Percentiles rank a stretch among this genome's conserved stretches.
These are phyloP conservation scores for Volvariella surrecta DNA, from an alignment of 1,284 basidiomycete genomes.

Conservation along the genomic window DNA sequence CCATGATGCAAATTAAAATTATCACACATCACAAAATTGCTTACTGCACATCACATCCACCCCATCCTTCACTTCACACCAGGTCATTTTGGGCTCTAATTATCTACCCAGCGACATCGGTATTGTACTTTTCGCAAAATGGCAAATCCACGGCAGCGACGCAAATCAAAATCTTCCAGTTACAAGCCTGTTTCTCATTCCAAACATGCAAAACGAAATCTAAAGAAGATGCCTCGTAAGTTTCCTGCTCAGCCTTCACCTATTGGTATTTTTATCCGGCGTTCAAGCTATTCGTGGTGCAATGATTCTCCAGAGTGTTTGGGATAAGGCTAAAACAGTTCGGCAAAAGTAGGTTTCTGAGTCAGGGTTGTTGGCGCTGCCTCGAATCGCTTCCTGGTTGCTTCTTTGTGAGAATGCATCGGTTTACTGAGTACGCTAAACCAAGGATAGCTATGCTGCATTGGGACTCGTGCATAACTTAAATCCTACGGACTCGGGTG, in stretches of 20 bases:
- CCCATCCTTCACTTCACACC: too few relatives aligned
- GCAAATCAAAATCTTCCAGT: constrained; percentile 67
- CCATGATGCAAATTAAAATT: too few relatives aligned
- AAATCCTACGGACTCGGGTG: constrained; percentile 57
- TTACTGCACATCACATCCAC: too few relatives aligned
- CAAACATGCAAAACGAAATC: constrained; percentile 58
- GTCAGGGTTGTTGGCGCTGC: too few relatives aligned
- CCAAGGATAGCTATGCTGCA: constrained; percentile 56
- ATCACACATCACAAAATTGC: too few relatives aligned
- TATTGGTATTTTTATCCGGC: constrained; percentile 3
- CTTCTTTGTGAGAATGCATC: background rate
- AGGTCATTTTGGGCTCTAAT: background rate
- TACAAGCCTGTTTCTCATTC: constrained; percentile 67
- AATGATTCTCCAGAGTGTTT: constrained; percentile 74
- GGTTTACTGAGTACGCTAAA: background rate
- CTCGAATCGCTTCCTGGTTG: too few relatives aligned
- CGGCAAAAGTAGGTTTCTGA: constrained; percentile 74
- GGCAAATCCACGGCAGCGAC: constrained; percentile 89
- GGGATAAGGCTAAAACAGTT: constrained; percentile 87
- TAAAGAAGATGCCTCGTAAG: constrained; percentile 73
- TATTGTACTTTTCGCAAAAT: constrained; percentile 33
- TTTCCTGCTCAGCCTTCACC: constrained; percentile 1
- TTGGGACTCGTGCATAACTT: constrained; percentile 66
- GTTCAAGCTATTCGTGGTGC: constrained; percentile 73
- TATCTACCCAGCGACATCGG: background rate